These are phyloP conservation scores for Rhodotorula graminis DNA, from an alignment of 768 basidiomycete species.

Conservation along the genomic window DNA sequence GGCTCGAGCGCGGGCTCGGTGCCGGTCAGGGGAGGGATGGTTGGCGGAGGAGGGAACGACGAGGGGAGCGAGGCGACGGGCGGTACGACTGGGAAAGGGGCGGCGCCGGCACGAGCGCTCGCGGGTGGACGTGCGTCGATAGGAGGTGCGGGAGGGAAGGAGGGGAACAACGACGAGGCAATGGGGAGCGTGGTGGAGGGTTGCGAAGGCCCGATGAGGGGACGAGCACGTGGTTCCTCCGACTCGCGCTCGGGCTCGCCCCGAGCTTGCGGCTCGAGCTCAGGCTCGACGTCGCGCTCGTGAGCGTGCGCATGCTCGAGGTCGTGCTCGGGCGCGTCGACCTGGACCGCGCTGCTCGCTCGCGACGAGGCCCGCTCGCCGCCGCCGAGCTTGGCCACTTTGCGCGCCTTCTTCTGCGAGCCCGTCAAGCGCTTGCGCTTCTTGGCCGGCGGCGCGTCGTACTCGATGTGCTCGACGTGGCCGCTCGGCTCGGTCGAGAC, in stretches of 20 bases:
- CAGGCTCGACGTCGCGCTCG: not conserved
- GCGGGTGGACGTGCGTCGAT: not conserved
- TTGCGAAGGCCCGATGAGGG: not conserved
- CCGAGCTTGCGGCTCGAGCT: not conserved
- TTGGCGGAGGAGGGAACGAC: constrained; percentile 17
- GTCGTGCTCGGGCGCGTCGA: fast-evolving
- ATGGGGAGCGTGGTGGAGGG: not conserved
- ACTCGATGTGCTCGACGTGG: not conserved
- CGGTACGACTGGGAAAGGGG: not conserved
- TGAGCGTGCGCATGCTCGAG: not conserved
- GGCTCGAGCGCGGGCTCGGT: constrained; percentile 17
- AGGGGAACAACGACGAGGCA: not conserved
- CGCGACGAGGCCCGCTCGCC: not conserved
- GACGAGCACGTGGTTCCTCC: too few species aligned
- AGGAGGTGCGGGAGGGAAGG: too few species aligned
- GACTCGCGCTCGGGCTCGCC: too few species aligned
- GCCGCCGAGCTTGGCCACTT: constrained; percentile 21
- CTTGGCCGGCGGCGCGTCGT: not conserved
- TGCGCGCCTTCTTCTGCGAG: constrained; percentile 35
- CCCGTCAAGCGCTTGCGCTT: constrained; percentile 33
- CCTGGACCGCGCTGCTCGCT: not conserved
- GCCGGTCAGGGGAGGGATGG: constrained; percentile 22
- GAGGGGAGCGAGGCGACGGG: not conserved
- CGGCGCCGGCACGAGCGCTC: not conserved
- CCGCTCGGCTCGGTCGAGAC: not conserved